phyloP scores from a whole-genome alignment of 805 yeast genomes.

The Candida multigemmis region DNA sequence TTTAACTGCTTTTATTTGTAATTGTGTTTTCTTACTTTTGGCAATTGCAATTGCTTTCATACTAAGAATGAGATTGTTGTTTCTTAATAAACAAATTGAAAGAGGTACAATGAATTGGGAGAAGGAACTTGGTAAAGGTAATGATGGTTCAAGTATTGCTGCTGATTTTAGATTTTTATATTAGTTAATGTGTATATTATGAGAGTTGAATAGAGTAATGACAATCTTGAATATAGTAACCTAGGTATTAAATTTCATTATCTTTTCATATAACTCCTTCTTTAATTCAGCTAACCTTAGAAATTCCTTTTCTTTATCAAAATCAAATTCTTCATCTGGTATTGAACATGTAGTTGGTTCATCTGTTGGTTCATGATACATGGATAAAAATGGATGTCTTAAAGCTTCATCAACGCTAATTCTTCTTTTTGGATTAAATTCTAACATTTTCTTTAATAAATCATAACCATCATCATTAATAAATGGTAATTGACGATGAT shows the following conservation, averaged over 20 bases:
- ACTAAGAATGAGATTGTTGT: conserved; percentile 26
- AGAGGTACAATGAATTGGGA: conserved; percentile 43
- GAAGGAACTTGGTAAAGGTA: conserved; percentile 37
- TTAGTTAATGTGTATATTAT: conserved; percentile 9
- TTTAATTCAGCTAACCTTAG: conserved; percentile 2
- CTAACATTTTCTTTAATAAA: conserved; percentile 53
- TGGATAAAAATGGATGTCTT: conserved; percentile 75
- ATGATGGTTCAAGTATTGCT: conserved; percentile 31
- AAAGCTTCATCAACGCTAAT: conserved; percentile 85
- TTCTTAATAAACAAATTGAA: conserved; percentile 33
- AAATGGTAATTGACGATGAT: no score
- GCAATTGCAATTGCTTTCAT: conserved; percentile 30
- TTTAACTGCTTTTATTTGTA: conserved; percentile 37
- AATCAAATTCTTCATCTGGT: conserved; percentile 15
- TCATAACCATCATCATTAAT: conserved; percentile 21
- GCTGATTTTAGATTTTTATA: conserved; percentile 35
- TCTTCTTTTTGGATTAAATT: conserved; percentile 80
- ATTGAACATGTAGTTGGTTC: conserved; percentile 19
- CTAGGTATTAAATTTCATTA: no score
- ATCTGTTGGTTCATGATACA: conserved; percentile 54
- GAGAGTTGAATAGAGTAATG: no score
- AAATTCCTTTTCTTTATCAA: conserved; percentile 12
- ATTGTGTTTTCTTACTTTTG: conserved; percentile 36
- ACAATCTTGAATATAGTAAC: background rate
- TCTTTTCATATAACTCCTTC: conserved; percentile 2